Percentiles rank a stretch among this genome's conserved stretches.
These are phyloP conservation scores for Brassica napus DNA, from an alignment of 345 rosid genomes.

Conservation along the genomic window DNA sequence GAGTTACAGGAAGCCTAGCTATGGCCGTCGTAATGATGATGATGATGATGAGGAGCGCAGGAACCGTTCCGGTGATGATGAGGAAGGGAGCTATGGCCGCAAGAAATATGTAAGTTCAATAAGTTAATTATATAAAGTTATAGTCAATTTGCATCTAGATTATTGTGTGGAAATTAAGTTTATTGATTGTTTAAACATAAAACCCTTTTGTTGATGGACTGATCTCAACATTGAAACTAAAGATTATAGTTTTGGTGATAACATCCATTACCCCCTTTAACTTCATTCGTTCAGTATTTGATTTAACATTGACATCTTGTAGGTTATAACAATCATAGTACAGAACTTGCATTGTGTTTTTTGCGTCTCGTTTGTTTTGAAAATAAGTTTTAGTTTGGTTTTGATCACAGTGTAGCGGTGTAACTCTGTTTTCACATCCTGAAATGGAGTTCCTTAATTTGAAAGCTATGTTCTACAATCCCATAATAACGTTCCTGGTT, in stretches of 20 bases:
- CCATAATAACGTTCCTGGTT: neutral
- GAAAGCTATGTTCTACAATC: neutral
- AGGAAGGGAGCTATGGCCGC: slow-evolving; percentile 67
- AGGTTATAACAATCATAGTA: neutral
- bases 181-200: neutral
- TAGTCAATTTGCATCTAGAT: neutral
- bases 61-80: slow-evolving; percentile 55
- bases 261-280: neutral
- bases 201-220: neutral
- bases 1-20: slow-evolving; percentile 30
- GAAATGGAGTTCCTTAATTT: neutral
- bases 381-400: no score
- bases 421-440: no score
- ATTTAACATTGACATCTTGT: neutral
- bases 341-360: neutral
- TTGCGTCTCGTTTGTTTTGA: no score
- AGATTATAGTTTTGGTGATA: slow-evolving; percentile 8
- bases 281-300: neutral
- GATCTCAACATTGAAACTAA: neutral
- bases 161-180: neutral
- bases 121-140: neutral
- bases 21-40: slow-evolving; percentile 57
- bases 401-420: neutral
- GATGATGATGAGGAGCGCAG: slow-evolving; percentile 52
- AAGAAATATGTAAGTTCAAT: slow-evolving; percentile 72